phyloP scores from a whole-genome alignment of 176 grass and related monocot genomes.

The Oryza rufipogon region DNA sequence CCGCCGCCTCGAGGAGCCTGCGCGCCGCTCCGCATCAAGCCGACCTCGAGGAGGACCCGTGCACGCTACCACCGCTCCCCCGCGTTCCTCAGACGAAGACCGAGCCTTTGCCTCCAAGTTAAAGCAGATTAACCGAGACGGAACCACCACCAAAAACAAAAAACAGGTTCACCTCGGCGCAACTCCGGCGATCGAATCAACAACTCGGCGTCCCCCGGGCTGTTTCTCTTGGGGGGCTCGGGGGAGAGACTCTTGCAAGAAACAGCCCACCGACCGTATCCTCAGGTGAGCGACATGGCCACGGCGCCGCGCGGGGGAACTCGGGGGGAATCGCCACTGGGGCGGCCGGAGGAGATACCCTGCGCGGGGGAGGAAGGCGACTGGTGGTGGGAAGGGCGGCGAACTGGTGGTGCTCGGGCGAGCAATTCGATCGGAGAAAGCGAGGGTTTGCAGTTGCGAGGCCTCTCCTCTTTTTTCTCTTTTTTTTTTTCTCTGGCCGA shows the following conservation, averaged over 20 bases:
- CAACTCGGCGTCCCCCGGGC: conserved; percentile 43
- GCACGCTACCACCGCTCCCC: conserved; percentile 25
- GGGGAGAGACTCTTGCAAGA: conserved; percentile 53
- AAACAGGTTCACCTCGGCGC: background rate
- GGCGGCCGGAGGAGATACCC: conserved; percentile 21
- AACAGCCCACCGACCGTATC: conserved; percentile 67
- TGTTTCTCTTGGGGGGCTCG: conserved; percentile 69
- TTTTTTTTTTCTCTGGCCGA: background rate
- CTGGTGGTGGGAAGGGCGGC: conserved; percentile 42
- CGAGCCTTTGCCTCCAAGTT: conserved; percentile 31
- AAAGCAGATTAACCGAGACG: conserved; percentile 34
- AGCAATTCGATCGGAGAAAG: conserved; percentile 64
- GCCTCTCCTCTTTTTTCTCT: background rate
- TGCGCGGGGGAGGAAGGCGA: conserved; percentile 2
- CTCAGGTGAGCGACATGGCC: conserved; percentile 60
- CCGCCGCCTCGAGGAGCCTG: conserved; percentile 42
- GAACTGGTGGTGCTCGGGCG: conserved; percentile 41
- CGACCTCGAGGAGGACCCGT: conserved; percentile 9
- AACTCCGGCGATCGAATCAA: conserved; percentile 3
- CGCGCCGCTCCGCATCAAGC: conserved; percentile 74
- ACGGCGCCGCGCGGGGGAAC: background rate
- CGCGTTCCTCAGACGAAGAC: conserved; percentile 31
- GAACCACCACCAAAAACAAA: conserved; percentile 9
- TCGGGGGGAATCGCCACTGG: conserved; percentile 20
- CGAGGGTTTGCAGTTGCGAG: conserved; percentile 46